Conservation (phyloP, 257 asterid genomes). For the Rubia yunnanensis region DNA sequence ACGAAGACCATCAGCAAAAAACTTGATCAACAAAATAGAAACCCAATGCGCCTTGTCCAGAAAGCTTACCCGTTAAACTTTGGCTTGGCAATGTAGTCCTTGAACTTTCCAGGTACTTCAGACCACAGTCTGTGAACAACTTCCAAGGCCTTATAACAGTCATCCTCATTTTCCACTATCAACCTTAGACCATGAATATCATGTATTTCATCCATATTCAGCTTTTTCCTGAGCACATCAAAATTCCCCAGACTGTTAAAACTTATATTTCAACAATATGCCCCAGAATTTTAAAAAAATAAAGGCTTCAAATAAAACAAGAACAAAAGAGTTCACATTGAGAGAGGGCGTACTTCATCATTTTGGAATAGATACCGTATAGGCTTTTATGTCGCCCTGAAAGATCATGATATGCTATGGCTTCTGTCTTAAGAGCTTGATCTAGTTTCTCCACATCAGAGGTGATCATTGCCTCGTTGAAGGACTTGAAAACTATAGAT, state of each 20-base stretch:
- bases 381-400: constrained; percentile 90
- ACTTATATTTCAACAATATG: background rate
- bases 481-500: constrained; percentile 49
- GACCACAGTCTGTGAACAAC: constrained; percentile 73
- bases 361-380: constrained; percentile 81
- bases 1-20: constrained; percentile 14
- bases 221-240: constrained; percentile 58
- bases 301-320: background rate
- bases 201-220: constrained; percentile 78
- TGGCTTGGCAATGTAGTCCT: constrained; percentile 74
- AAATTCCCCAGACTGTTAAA: background rate
- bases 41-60: background rate
- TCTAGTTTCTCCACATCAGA: constrained; percentile 68
- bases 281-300: background rate
- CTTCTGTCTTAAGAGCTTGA: constrained; percentile 47
- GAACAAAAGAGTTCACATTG: background rate
- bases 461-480: constrained; percentile 58
- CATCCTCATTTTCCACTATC: constrained; percentile 82
- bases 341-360: constrained; percentile 56
- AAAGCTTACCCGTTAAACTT: constrained; percentile 75
- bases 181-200: constrained; percentile 87
- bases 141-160: constrained; percentile 75
- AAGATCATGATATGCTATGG: constrained; percentile 44
- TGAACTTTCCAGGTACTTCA: constrained; percentile 80
- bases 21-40: background rate